Evolutionary conservation across 2,329 filamentous ascomycete species (phyloP).

Genomic region (Neurospora sp.): DNA sequence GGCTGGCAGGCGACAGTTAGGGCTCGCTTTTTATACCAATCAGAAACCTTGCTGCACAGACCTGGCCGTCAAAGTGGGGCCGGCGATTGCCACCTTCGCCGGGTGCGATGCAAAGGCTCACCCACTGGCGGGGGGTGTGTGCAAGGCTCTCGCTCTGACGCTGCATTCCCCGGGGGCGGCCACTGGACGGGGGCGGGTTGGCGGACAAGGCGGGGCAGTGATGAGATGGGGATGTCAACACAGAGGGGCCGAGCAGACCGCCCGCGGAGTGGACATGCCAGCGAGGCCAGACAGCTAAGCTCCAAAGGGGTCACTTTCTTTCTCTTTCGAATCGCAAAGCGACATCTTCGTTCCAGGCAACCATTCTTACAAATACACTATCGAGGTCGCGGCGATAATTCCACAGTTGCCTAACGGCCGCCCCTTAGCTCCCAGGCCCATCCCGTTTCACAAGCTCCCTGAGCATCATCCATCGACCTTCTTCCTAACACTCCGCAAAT

Average conservation of each 20-base stretch:
- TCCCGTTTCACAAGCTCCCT: background rate
- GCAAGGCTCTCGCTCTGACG: background rate
- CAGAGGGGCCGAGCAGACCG: background rate
- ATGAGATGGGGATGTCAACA: background rate
- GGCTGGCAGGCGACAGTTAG: constrained; percentile 22
- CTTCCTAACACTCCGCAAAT: background rate
- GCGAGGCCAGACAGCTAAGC: background rate
- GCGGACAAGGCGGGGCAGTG: background rate
- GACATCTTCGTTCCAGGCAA: background rate
- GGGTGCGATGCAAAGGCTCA: background rate
- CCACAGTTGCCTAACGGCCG: background rate
- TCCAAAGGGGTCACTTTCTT: background rate
- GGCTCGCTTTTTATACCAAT: constrained; percentile 18
- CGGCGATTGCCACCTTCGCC: background rate
- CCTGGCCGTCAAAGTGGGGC: constrained; percentile 8
- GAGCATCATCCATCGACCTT: background rate
- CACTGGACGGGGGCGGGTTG: background rate
- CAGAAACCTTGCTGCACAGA: constrained; percentile 4
- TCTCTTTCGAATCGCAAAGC: background rate
- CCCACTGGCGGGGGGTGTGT: background rate
- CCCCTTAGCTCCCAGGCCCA: background rate
- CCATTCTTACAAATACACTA: background rate
- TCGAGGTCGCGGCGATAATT: background rate
- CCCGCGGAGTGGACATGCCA: background rate
- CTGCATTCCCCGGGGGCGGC: background rate